Base-by-base conservation (phyloP, 2,329 filamentous ascomycete species). In the Xenosphaeropsis pyriputrescens region DNA sequence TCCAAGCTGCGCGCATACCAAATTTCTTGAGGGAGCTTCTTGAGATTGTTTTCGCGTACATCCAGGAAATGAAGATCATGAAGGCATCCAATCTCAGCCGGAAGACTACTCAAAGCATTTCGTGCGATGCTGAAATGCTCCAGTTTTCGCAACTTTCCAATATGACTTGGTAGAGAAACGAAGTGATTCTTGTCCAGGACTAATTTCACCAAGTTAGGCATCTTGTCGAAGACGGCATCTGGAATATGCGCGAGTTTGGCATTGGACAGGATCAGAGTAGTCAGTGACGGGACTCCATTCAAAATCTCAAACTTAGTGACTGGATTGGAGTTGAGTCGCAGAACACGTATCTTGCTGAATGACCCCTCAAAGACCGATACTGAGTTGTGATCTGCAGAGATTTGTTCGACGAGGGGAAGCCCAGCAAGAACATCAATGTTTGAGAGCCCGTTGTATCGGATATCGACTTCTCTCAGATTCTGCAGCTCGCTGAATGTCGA, bases 121-220 rank as follows among this genome's bases (percentile, higher is more conserved):
- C 89, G 84, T 30, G 88, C 86, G 45, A 96, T 86, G 58, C 86
- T 96, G 53, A 98, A 80, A 57, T 93, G 79, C 53, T 96, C 88
- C 19, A 98, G 65, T 47, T 76, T 83, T 45, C 74, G 75, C 33
- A 98, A 63, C 44, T 80, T 83, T 13, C 89, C 88, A 42, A 98
- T 83, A 43, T 93, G 80, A 39, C 75, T 70, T 0, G 89, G 91
- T 17, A 98, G 64, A 1, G 85, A 89, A 1, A 91, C 86, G 49
- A 98, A 93, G 55, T 95, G 93, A 52, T 98, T 98, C 55, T 85
- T 88, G 60, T 95, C 89, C 38, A 98, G 67, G 14, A 89, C 79
- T 16, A 98, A 69, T 50, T 88, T 86, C 41, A 89, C 85, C 33
- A 98, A 60, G 49, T 86, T 91, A 7, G 82, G 72, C 61, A 96